Evolutionary conservation across 805 yeast species (phyloP), one percentile per base, ranked within the genome.

Genomic region (Schwanniomyces polymorphus): DNA sequence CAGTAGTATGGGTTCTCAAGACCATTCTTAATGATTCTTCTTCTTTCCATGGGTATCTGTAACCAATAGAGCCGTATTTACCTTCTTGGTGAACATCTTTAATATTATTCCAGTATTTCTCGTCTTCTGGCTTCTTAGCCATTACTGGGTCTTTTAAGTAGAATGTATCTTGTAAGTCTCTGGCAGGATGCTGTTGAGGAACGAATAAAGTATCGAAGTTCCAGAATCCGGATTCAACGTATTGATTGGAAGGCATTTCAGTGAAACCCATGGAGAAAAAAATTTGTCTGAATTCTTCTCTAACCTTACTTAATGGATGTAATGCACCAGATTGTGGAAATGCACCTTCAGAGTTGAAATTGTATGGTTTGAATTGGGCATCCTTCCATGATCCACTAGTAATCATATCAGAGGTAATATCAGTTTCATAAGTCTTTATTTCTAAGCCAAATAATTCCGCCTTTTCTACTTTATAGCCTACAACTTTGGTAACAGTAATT

Each of bases 181-280:
- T 86, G 42, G 99, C 99, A 14, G 99, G 99, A 75, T 94, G 99
- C 75, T 94, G 98, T 75, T 94, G 99, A 47, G 99, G 99, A 46
- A 94, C 99, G 61, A 75, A 94, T 61, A 94, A 79, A 3, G 99
- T 83, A 68, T 94, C 99, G 64, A 94, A 94, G 73, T 94, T 94
- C 99, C 99, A 94, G 84, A 94, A 94, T 4, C 98, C 98, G 14
- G 94, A 82, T 66, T 94, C 99, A 44, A 94, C 99, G 67, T 91
- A 94, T 70, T 92, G 97, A 70, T 92, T 92, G 23, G 99, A 86
- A 50, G 99, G 97, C 99, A 94, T 94, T 75, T 94, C 99, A 26
- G 94, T 84, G 84, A 94, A 94, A 7, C 99, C 99, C 91, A 94
- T 84, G 33, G 94, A 84, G 74, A 94, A 92, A 82, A 94, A 94